Percentiles rank a stretch among this genome's conserved stretches.
Evolutionary conservation across 2,329 filamentous ascomycete species (phyloP).

Genomic region (Beauveria rudraprayagi): DNA sequence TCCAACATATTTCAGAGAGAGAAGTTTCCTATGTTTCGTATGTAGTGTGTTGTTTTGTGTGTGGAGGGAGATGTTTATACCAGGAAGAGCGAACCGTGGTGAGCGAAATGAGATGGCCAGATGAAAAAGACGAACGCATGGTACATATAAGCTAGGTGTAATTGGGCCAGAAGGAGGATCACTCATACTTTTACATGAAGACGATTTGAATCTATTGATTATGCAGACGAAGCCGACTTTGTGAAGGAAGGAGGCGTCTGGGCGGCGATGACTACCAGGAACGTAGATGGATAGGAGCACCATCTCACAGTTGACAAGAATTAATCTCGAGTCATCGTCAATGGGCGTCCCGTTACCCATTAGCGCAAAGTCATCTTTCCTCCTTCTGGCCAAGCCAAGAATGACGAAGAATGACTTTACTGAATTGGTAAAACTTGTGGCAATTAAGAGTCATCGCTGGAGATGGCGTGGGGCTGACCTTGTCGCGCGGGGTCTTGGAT

Average conservation of each 20-base stretch:
- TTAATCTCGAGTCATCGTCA: too few species aligned
- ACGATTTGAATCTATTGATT: neutral
- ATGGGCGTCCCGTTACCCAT: too few species aligned
- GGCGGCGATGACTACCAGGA: neutral
- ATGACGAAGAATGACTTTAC: conserved; percentile 10
- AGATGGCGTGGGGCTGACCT: neutral
- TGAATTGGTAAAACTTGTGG: neutral
- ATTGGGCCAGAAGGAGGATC: neutral
- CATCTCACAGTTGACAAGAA: too few species aligned
- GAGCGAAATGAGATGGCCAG: neutral
- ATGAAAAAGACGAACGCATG: neutral
- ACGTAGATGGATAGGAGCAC: neutral
- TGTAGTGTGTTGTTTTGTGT: neutral
- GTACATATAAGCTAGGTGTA: neutral
- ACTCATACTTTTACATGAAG: neutral
- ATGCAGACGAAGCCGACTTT: neutral
- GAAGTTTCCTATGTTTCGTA: neutral
- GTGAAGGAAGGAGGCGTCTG: neutral
- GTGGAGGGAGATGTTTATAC: conserved; percentile 4
- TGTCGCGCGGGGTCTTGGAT: conserved; percentile 6
- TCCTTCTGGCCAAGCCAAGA: neutral
- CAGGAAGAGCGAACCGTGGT: neutral
- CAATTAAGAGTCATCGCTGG: conserved; percentile 6
- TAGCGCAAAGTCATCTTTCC: neutral
- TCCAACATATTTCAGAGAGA: neutral